These are phyloP conservation scores for Plasmodium adleri DNA, from an alignment of 169 alveolate genomes.

Conservation along the genomic window DNA sequence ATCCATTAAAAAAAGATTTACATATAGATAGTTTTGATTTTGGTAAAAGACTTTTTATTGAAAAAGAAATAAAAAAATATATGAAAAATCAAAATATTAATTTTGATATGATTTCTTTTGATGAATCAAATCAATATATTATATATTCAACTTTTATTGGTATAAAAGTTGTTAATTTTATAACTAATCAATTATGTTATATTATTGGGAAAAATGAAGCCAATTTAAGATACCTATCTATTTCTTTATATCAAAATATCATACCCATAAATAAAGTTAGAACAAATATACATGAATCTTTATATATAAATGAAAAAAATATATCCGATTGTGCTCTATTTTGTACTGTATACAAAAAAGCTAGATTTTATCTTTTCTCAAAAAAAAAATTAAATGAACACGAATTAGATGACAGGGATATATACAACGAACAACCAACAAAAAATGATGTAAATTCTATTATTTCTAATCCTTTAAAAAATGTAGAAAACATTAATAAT, in stretches of 20 bases:
- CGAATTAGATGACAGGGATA: slow-evolving; percentile 93
- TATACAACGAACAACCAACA: slow-evolving; percentile 92
- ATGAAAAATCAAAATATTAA: slow-evolving; percentile 78
- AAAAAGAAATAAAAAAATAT: slow-evolving; percentile 91
- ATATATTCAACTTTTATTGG: slow-evolving; percentile 95
- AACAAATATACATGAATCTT: slow-evolving; percentile 39
- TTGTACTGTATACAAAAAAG: slow-evolving; percentile 80
- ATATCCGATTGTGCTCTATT: slow-evolving; percentile 78
- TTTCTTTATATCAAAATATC: slow-evolving; percentile 82
- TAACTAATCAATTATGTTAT: slow-evolving; percentile 80
- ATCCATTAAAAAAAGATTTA: slow-evolving; percentile 82
- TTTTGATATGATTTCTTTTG: slow-evolving; percentile 90
- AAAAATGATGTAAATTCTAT: slow-evolving; percentile 69
- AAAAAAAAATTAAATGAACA: slow-evolving; percentile 91
- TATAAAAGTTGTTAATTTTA: slow-evolving; percentile 91
- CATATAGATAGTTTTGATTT: slow-evolving; percentile 94
- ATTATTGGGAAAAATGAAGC: slow-evolving; percentile 85
- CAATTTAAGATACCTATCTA: slow-evolving; percentile 83
- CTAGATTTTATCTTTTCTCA: slow-evolving; percentile 93
- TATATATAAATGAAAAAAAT: slow-evolving; percentile 57
- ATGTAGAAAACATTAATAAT: slow-evolving; percentile 53
- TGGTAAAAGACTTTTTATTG: slow-evolving; percentile 93
- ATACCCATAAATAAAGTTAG: slow-evolving; percentile 50
- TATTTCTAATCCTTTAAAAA: slow-evolving; percentile 38
- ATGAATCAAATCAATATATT: slow-evolving; percentile 94